A percentile compares a stretch with the other conserved stretches of the same genome.
Conservation (phyloP, 495 filamentous ascomycete genomes). For the Penicillium riverlandense region DNA sequence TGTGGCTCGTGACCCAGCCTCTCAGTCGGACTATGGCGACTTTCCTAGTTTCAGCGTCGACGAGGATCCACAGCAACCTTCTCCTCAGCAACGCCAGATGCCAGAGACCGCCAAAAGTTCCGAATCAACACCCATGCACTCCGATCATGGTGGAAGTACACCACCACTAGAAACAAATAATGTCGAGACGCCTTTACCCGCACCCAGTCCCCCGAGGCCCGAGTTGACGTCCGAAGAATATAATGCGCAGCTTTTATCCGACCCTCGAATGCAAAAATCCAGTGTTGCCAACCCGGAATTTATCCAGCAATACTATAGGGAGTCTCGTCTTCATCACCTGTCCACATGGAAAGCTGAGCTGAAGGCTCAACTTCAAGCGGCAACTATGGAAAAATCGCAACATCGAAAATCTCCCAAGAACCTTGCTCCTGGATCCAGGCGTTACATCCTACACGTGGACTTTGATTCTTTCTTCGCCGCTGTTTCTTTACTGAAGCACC, state of each 20-base stretch:
- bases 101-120: not conserved
- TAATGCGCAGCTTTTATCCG: conserved; percentile 71
- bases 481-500: conserved; percentile 72
- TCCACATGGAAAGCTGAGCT: conserved; percentile 94
- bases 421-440: conserved; percentile 49
- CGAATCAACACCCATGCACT: not conserved
- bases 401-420: conserved; percentile 45
- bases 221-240: conserved; percentile 82
- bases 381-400: conserved; percentile 60
- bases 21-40: conserved; percentile 39
- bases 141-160: not conserved
- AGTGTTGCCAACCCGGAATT: conserved; percentile 88
- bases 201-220: conserved; percentile 14
- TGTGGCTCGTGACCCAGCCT: not conserved
- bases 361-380: conserved; percentile 74
- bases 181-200: not conserved
- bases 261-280: conserved; percentile 75
- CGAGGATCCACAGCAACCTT: conserved; percentile 8
- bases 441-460: conserved; percentile 92
- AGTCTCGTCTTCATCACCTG: conserved; percentile 88
- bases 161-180: conserved; percentile 2
- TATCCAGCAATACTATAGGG: conserved; percentile 85
- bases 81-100: not conserved
- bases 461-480: conserved; percentile 98
- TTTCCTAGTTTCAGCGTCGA: conserved; percentile 32